Conservation (phyloP, 257 asterid genomes). For the Craterostigma plantagineum region DNA sequence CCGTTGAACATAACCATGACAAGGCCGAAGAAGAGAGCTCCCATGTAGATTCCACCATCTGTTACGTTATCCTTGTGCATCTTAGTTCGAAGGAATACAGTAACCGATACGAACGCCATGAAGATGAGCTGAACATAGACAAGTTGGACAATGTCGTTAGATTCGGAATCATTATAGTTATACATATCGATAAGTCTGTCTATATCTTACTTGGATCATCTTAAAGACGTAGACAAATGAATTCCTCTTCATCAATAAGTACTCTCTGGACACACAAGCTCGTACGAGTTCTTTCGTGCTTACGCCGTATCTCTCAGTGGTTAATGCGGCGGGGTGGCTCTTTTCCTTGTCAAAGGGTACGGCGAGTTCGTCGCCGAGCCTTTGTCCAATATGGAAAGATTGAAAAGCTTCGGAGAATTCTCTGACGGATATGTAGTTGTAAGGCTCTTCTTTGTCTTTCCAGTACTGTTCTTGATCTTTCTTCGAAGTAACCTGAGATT, state of each 20-base stretch:
- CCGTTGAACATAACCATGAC: slow-evolving; percentile 51
- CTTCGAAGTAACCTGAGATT: slow-evolving; percentile 54
- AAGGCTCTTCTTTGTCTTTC: slow-evolving; percentile 41
- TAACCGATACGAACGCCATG: slow-evolving; percentile 46
- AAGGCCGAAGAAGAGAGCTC: slow-evolving; percentile 50
- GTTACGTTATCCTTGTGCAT: slow-evolving; percentile 29
- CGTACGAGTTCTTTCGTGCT: slow-evolving; percentile 54
- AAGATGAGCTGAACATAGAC: slow-evolving; percentile 24
- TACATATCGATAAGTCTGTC: no score
- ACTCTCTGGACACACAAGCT: slow-evolving; percentile 56
- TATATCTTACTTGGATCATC: slow-evolving; percentile 36
- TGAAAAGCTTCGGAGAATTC: slow-evolving; percentile 67
- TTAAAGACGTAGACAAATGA: slow-evolving; percentile 66
- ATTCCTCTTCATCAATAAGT: slow-evolving; percentile 49
- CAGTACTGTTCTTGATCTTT: slow-evolving; percentile 86
- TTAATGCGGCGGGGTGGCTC: slow-evolving; percentile 57
- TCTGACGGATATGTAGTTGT: slow-evolving; percentile 26
- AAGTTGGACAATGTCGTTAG: slow-evolving; percentile 2
- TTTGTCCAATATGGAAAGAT: slow-evolving; percentile 50
- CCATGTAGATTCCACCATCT: slow-evolving; percentile 55
- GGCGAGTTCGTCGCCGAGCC: slow-evolving; percentile 47
- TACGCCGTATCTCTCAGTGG: slow-evolving; percentile 42
- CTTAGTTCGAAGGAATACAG: slow-evolving; percentile 34
- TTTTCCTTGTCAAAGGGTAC: slow-evolving; percentile 49
- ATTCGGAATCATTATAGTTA: no score